Evolutionary conservation across 495 filamentous ascomycete species (phyloP), one percentile per base, ranked within the genome.

Genomic region (Aspergillus cristatus): DNA sequence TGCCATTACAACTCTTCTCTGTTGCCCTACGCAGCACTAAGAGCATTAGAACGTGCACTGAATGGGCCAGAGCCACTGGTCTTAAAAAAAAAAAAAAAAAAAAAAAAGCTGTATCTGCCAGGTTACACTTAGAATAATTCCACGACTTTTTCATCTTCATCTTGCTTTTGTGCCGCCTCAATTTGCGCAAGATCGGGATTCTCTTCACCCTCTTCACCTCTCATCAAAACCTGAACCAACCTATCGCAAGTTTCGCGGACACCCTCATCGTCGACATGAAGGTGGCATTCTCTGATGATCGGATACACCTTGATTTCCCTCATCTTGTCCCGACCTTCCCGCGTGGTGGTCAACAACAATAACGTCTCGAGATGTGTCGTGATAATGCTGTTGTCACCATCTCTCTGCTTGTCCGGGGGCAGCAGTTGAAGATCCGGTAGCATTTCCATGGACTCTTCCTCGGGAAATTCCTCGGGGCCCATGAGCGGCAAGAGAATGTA

Each of bases 171-270:
- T 24, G n/a, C n/a, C n/a, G n/a, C n/a, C n/a, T 36, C 12, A 18
- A n/a, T 20, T 20, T 28, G 18, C 25, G 41, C 34, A 29, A 41
- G 33, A 22, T 44, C 45, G 8, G 41, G 34, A 18, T 47, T 51
- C 28, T 47, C 57, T 34, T 64, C 60, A 13, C 53, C 61, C 31
- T 58, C 61, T 44, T 72, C 91, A 42, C 89, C 87, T 34, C 82
- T 71, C 88, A 94, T 93, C 29, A 98, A 52, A 10, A 98, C 77
- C 47, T 98, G 85, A 25, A 98, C 91, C 35, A 96, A 49, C 48
- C 91, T 70, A 54, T 98, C 91, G 48, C 85, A 91, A 12, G 76
- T 82, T 50, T 94, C 89, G 42, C 73, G 71, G 28, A 98, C 85
- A 14, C 67, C 78, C 37, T 95, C 89, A 53, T 94, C 67, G 18